Percentiles rank a stretch among this genome's conserved stretches.
phyloP scores from a whole-genome alignment of 768 basidiomycete genomes.

The Rhizopogon roseolus region DNA sequence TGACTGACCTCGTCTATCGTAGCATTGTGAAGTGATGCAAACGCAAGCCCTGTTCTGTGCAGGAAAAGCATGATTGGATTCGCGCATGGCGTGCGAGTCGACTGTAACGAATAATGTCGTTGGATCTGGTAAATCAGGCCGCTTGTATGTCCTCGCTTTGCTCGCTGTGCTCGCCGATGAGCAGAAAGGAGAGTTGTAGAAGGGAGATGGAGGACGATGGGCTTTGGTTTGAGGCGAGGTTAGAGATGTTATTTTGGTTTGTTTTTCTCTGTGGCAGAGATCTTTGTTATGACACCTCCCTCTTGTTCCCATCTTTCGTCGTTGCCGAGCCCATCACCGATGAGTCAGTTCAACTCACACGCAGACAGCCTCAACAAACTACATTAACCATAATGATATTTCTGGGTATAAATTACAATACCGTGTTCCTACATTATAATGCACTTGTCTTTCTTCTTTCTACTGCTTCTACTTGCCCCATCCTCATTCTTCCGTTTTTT shows the following conservation, averaged over 20 bases:
- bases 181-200: slow-evolving; percentile 2
- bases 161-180: neutral
- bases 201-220: slow-evolving; percentile 9
- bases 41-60: slow-evolving; percentile 93
- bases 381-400: neutral
- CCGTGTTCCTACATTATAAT: slow-evolving; percentile 44
- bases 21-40: slow-evolving; percentile 90
- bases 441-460: slow-evolving; percentile 45
- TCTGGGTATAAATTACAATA: neutral
- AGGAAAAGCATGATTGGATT: slow-evolving; percentile 93
- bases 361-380: neutral
- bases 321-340: no score
- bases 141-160: slow-evolving; percentile 2
- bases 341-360: no score
- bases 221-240: slow-evolving; percentile 21
- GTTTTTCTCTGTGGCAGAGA: slow-evolving; percentile 19
- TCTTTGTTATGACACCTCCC: no score
- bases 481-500: slow-evolving; percentile 21
- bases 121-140: neutral
- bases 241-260: slow-evolving; percentile 23
- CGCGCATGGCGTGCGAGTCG: slow-evolving; percentile 60
- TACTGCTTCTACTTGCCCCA: slow-evolving; percentile 27
- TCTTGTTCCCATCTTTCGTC: no score
- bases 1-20: slow-evolving; percentile 84
- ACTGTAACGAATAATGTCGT: slow-evolving; percentile 7